These are phyloP conservation scores for Hortiboletus flavorubellus DNA, from an alignment of 768 basidiomycete species.

Conservation along the genomic window DNA sequence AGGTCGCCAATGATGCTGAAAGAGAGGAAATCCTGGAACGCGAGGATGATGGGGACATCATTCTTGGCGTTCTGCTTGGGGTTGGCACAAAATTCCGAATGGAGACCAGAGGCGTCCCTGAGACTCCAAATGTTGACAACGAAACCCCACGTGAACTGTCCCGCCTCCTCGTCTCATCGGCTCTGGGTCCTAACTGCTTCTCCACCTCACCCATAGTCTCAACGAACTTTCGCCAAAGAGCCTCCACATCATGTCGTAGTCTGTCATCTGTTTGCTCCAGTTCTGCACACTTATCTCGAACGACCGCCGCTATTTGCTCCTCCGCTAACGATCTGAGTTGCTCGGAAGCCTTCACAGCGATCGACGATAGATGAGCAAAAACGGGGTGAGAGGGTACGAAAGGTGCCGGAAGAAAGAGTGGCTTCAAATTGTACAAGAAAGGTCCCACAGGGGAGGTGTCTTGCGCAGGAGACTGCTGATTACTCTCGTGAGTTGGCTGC, in stretches of 20 bases:
- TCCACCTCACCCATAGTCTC: slow-evolving; percentile 45
- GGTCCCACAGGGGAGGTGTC: slow-evolving; percentile 21
- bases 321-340: slow-evolving; percentile 55
- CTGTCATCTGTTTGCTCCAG: slow-evolving; percentile 53
- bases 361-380: slow-evolving; percentile 59
- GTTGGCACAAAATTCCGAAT: slow-evolving; percentile 59
- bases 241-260: slow-evolving; percentile 56
- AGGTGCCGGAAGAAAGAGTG: slow-evolving; percentile 71
- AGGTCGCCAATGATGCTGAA: slow-evolving; percentile 64
- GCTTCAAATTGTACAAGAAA: slow-evolving; percentile 52
- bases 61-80: slow-evolving; percentile 34
- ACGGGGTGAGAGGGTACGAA: slow-evolving; percentile 73
- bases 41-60: slow-evolving; percentile 36
- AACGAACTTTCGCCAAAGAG: slow-evolving; percentile 59
- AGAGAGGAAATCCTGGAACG: slow-evolving; percentile 54
- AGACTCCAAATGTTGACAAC: slow-evolving; percentile 18
- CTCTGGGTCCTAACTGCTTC: slow-evolving; percentile 31
- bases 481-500: slow-evolving; percentile 25
- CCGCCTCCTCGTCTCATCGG: slow-evolving; percentile 14
- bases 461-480: slow-evolving; percentile 27
- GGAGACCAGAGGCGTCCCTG: slow-evolving; percentile 35
- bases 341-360: slow-evolving; percentile 55
- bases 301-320: slow-evolving; percentile 50
- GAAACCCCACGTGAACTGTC: slow-evolving; percentile 23
- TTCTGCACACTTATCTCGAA: slow-evolving; percentile 52